Percentiles rank a stretch among this genome's conserved stretches.
Conservation (phyloP, 495 filamentous ascomycete genomes). For the Penicillium malachiteum region DNA sequence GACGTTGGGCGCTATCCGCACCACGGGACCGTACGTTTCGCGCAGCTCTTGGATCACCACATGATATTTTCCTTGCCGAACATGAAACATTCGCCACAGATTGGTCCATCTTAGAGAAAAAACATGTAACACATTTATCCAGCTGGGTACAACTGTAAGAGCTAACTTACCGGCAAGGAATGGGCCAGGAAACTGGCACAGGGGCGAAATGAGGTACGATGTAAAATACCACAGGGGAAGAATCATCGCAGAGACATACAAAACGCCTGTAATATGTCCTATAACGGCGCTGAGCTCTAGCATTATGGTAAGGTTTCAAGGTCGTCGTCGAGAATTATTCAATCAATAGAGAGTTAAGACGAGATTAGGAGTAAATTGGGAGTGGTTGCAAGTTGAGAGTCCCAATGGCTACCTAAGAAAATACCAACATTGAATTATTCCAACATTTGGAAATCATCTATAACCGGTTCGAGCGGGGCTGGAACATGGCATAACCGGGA, state of each 20-base stretch:
- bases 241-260: slow-evolving; percentile 1
- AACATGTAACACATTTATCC: not conserved
- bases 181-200: slow-evolving; percentile 34
- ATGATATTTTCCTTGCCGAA: slow-evolving; percentile 26
- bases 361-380: not conserved
- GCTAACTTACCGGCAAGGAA: slow-evolving; percentile 29
- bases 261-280: slow-evolving; percentile 1
- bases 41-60: slow-evolving; percentile 35
- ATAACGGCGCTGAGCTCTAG: not conserved
- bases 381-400: not conserved
- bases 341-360: not conserved
- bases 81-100: slow-evolving; percentile 34
- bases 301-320: not conserved
- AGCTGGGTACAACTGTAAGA: not conserved
- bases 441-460: not conserved
- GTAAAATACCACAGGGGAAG: slow-evolving; percentile 16
- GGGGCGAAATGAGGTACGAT: slow-evolving; percentile 25
- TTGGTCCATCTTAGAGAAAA: slow-evolving; percentile 30
- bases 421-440: not conserved
- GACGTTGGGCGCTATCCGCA: slow-evolving; percentile 34
- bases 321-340: not conserved
- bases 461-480: not conserved
- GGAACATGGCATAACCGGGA: not conserved
- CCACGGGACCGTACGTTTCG: slow-evolving; percentile 30
- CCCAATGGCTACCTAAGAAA: not conserved